Conservation (phyloP, 768 basidiomycete genomes). For the Russula lepida region DNA sequence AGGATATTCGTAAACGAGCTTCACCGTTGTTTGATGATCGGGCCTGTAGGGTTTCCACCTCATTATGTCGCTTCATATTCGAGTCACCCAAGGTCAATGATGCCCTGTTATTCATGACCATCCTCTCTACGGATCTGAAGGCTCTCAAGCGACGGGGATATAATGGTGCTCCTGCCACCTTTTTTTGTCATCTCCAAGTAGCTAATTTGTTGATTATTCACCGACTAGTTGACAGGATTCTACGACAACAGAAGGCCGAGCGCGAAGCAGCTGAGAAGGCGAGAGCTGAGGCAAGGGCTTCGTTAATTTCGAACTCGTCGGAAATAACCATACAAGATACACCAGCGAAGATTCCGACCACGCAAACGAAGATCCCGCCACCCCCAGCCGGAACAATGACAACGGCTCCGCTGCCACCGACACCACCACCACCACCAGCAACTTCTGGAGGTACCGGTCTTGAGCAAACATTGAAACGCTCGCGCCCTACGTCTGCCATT, state of each 20-base stretch:
- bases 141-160: constrained; percentile 78
- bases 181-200: constrained; percentile 9
- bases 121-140: constrained; percentile 82
- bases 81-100: constrained; percentile 77
- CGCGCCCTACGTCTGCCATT: constrained; percentile 6
- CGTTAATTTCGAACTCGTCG: constrained; percentile 18
- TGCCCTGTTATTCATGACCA: constrained; percentile 83
- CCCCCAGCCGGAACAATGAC: background rate
- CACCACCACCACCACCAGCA: background rate
- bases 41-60: constrained; percentile 65
- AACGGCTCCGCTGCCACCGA: background rate
- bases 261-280: constrained; percentile 45
- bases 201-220: constrained; percentile 20
- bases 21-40: background rate
- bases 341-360: constrained; percentile 1
- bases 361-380: background rate
- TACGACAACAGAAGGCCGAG: constrained; percentile 74
- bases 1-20: constrained; percentile 29
- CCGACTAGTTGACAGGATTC: constrained; percentile 73
- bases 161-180: constrained; percentile 45
- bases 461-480: constrained; percentile 17
- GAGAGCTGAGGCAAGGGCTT: constrained; percentile 29
- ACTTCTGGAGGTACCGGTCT: background rate
- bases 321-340: background rate
- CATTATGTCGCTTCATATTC: constrained; percentile 73